Conservation (phyloP, 805 yeast species). For the Hanseniaspora lindneri region DNA sequence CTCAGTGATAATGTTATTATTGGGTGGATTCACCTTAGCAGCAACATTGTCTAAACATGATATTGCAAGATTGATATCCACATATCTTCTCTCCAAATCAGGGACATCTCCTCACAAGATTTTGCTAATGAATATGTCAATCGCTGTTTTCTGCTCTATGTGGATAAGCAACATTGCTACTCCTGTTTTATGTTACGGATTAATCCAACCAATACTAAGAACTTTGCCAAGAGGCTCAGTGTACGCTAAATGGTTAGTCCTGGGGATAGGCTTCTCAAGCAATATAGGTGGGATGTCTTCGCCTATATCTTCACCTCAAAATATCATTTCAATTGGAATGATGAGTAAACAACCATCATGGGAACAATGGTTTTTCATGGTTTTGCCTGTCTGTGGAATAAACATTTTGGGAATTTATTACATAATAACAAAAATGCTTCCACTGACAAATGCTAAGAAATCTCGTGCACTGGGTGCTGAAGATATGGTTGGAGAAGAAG, state of each 20-base stretch:
- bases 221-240: constrained; percentile 68
- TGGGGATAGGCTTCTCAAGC: constrained; percentile 88
- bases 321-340: constrained; percentile 75
- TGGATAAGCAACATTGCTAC: constrained; percentile 97
- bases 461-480: too few species aligned
- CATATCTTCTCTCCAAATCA: constrained; percentile 66
- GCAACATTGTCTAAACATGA: constrained; percentile 88
- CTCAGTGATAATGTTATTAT: constrained; percentile 73
- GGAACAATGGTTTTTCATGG: constrained; percentile 87
- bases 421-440: constrained; percentile 49
- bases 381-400: constrained; percentile 65
- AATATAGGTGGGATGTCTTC: constrained; percentile 95
- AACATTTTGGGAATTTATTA: constrained; percentile 52
- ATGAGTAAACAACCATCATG: constrained; percentile 80
- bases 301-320: constrained; percentile 95
- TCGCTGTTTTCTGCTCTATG: constrained; percentile 77
- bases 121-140: constrained; percentile 68
- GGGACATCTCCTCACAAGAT: constrained; percentile 77
- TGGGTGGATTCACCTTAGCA: constrained; percentile 92
- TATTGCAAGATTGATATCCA: constrained; percentile 75
- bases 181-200: constrained; percentile 83
- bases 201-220: constrained; percentile 78
- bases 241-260: constrained; percentile 69
- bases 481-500: neutral
- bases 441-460: neutral